A percentile compares a stretch with the other conserved stretches of the same genome.
Conservation (phyloP, 1,284 basidiomycete genomes). For the Papiliotrema terrestris region DNA sequence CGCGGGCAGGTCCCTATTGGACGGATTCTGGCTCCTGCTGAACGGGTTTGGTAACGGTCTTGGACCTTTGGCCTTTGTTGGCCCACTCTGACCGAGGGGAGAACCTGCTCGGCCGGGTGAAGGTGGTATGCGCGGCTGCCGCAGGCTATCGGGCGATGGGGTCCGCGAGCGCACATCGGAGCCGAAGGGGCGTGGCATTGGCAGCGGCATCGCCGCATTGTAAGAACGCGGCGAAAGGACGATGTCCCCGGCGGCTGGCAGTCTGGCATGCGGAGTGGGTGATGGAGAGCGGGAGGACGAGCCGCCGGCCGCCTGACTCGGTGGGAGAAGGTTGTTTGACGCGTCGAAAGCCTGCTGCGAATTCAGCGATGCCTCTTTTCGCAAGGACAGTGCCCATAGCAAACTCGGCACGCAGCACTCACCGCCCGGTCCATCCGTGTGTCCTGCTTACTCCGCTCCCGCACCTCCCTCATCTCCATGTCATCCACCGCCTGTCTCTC, state of each 20-base stretch:
- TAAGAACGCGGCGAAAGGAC: constrained; percentile 6
- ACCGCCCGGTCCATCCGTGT: constrained; percentile 40
- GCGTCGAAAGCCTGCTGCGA: neutral
- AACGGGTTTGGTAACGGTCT: constrained; percentile 41
- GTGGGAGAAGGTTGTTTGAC: neutral
- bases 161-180: constrained; percentile 23
- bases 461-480: constrained; percentile 37
- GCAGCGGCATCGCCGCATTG: constrained; percentile 8
- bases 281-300: constrained; percentile 40
- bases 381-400: neutral
- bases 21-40: constrained; percentile 12
- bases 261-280: constrained; percentile 20
- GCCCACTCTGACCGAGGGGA: constrained; percentile 23
- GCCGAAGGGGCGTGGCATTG: constrained; percentile 5
- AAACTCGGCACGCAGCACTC: constrained; percentile 8
- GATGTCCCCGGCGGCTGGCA: constrained; percentile 7
- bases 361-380: neutral
- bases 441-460: constrained; percentile 47
- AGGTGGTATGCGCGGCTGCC: constrained; percentile 14
- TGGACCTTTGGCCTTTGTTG: constrained; percentile 17
- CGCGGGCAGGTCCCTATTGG: constrained; percentile 10
- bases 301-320: constrained; percentile 5
- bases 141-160: constrained; percentile 30
- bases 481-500: constrained; percentile 37
- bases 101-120: constrained; percentile 22